Evolutionary conservation across 768 basidiomycete species (phyloP).

Genomic region (Boletus edulis): DNA sequence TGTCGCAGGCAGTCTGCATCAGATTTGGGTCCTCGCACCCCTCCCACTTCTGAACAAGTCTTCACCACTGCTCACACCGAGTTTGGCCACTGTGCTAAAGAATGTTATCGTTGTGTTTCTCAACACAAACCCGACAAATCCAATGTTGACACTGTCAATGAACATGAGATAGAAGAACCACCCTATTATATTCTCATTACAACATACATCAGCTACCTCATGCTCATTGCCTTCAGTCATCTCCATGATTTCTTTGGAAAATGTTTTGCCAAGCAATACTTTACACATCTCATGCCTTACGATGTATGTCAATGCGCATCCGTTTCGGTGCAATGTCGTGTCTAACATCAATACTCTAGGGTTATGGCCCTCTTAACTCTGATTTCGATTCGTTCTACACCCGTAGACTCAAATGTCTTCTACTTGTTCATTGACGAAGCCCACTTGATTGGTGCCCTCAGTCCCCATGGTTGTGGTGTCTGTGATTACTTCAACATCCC

Average conservation of each 20-base stretch:
- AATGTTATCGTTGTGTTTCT: conserved; percentile 64
- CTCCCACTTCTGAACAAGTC: conserved; percentile 78
- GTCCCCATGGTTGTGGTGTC: conserved; percentile 92
- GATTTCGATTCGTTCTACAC: conserved; percentile 99
- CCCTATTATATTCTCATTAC: conserved; percentile 90
- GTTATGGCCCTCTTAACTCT: conserved; percentile 94
- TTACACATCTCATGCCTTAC: conserved; percentile 78
- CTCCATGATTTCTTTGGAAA: conserved; percentile 95
- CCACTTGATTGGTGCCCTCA: conserved; percentile 94
- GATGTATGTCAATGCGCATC: conserved; percentile 55
- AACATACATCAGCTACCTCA: conserved; percentile 91
- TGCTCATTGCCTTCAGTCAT: conserved; percentile 90
- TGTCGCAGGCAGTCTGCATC: too few species aligned
- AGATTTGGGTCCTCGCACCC: conserved; percentile 41
- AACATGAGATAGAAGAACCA: conserved; percentile 75
- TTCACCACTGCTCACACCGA: conserved; percentile 83
- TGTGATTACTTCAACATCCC: conserved; percentile 89
- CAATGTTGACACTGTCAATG: conserved; percentile 30
- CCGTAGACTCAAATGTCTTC: conserved; percentile 91
- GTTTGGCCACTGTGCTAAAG: conserved; percentile 88
- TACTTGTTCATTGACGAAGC: conserved; percentile 96
- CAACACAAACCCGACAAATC: conserved; percentile 49
- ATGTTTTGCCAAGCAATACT: conserved; percentile 62
- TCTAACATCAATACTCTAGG: conserved; percentile 46
- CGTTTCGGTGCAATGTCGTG: neutral